Evolutionary conservation across 306 rosid species (phyloP).

Genomic region (peach (Prunus persica)): Prunus_persica_NCBIv2 NC_034016.1:21638001-21638500

Average conservation of each 20-base stretch:
- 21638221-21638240: background rate
- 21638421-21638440: background rate
- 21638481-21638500: conserved; percentile 26
- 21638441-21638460: background rate
- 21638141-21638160: background rate
- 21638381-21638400: no score
- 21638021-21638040: no score
- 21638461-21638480: background rate
- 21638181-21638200: background rate
- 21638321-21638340: background rate
- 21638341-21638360: background rate
- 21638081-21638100: no score
- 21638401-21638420: no score
- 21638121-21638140: no score
- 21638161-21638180: background rate
- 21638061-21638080: no score
- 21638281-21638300: background rate
- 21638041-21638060: no score
- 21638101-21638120: no score
- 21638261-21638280: no score
- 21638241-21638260: conserved; percentile 15
- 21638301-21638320: no score
- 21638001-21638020: no score
- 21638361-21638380: no score
- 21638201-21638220: background rate